Conservation (phyloP, 78 protist genomes). For the Dictyostelium capitatum region DNA sequence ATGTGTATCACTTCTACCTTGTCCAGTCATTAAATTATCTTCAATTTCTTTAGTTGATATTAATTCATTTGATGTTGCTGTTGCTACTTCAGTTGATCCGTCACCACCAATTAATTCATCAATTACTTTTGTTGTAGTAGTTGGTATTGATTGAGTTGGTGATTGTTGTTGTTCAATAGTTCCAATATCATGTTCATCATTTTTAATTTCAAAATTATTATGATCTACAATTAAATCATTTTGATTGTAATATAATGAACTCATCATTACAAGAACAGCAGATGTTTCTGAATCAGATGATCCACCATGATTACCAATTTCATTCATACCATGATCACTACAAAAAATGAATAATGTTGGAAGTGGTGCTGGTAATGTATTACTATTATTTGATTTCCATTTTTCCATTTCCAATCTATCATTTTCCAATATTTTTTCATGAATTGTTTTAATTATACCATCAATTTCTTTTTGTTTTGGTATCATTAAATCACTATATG, state of each 20-base stretch:
- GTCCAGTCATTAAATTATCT: conserved; percentile 4
- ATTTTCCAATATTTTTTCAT: conserved; percentile 24
- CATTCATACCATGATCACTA: conserved; percentile 96
- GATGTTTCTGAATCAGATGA: conserved; percentile 81
- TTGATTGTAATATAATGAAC: conserved; percentile 64
- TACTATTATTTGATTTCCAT: neutral
- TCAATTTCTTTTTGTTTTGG: conserved; percentile 94
- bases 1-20: conserved; percentile 32
- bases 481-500: conserved; percentile 76
- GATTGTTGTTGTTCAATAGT: neutral
- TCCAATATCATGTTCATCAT: neutral
- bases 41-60: neutral
- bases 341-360: conserved; percentile 84
- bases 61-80: neutral
- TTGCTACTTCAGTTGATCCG: neutral
- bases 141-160: neutral
- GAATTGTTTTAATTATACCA: conserved; percentile 71
- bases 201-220: conserved; percentile 3
- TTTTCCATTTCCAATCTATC: conserved; percentile 13
- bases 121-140: neutral
- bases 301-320: conserved; percentile 96
- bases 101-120: neutral
- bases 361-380: neutral
- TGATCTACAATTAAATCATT: conserved; percentile 19
- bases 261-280: conserved; percentile 74